Percentiles rank a stretch among this genome's conserved stretches.
phyloP scores from a whole-genome alignment of 2,329 filamentous ascomycete genomes.

The Fusarium sp. region DNA sequence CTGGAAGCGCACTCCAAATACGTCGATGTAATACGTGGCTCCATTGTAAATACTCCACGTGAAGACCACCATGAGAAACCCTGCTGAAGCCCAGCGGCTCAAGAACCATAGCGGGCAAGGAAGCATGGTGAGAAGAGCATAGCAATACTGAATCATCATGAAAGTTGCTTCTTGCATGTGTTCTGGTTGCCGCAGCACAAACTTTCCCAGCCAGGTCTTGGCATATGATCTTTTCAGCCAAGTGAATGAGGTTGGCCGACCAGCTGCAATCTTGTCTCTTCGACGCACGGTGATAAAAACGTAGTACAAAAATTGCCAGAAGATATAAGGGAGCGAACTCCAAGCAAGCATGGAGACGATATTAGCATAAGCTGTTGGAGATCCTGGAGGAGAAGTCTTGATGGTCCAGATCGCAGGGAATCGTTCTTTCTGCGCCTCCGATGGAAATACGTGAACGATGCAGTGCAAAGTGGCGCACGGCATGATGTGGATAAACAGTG shows the following conservation, averaged over 20 bases:
- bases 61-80: conserved; percentile 86
- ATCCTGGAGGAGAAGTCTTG: conserved; percentile 74
- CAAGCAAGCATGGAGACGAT: conserved; percentile 89
- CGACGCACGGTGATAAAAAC: conserved; percentile 94
- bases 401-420: conserved; percentile 91
- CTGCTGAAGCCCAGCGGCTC: conserved; percentile 80
- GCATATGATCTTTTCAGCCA: conserved; percentile 94
- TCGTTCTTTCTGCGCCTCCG: conserved; percentile 71
- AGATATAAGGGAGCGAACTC: conserved; percentile 90
- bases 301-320: conserved; percentile 95
- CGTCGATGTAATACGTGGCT: conserved; percentile 97
- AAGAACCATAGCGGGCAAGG: conserved; percentile 97
- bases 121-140: conserved; percentile 92
- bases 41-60: conserved; percentile 97
- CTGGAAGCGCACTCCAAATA: conserved; percentile 96
- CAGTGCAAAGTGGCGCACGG: conserved; percentile 94
- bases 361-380: conserved; percentile 80
- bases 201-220: conserved; percentile 86
- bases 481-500: conserved; percentile 99
- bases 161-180: conserved; percentile 87
- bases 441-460: conserved; percentile 82
- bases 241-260: conserved; percentile 95
- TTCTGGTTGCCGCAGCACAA: conserved; percentile 82
- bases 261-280: conserved; percentile 95
- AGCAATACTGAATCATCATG: conserved; percentile 94